Percentiles rank a stretch among this genome's conserved stretches.
Evolutionary conservation across 352 stramenopile genomes (phyloP).

Genomic region (Nothophytophthora sp.): DNA sequence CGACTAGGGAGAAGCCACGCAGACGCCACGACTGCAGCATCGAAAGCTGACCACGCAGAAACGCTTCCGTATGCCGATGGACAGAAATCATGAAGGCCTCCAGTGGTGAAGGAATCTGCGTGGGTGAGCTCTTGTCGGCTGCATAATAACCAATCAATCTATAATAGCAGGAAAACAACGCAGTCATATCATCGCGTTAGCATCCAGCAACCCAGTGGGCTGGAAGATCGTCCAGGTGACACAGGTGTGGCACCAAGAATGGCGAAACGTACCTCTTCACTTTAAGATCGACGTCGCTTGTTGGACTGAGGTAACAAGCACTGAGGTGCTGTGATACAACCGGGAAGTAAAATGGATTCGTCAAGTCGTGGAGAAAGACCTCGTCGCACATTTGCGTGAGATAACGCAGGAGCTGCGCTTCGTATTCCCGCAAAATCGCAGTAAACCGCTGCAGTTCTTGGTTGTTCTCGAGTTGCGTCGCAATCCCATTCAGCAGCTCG

Average conservation of each 20-base stretch:
- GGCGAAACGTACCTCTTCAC: conserved; percentile 58
- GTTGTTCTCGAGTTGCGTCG: conserved; percentile 23
- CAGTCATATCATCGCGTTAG: too few relatives aligned
- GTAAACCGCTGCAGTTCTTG: conserved; percentile 35
- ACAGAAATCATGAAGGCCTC: conserved; percentile 68
- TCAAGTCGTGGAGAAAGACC: conserved; percentile 71
- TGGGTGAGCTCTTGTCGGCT: conserved; percentile 44
- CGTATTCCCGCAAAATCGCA: conserved; percentile 47
- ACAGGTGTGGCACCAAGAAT: neutral
- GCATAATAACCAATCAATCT: conserved; percentile 61
- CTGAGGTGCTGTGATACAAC: conserved; percentile 82
- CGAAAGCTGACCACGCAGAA: conserved; percentile 66
- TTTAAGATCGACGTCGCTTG: conserved; percentile 45
- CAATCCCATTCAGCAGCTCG: conserved; percentile 62
- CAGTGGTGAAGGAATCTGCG: conserved; percentile 49
- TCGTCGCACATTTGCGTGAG: conserved; percentile 66
- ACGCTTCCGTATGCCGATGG: conserved; percentile 73
- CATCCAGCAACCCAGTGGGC: too few relatives aligned
- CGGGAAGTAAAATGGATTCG: conserved; percentile 75
- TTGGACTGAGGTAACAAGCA: conserved; percentile 75
- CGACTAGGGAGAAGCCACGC: conserved; percentile 70
- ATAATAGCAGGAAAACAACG: neutral
- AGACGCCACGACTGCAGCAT: conserved; percentile 70
- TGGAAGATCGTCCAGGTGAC: neutral
- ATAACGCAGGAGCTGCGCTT: conserved; percentile 52